Percentiles rank a stretch among this genome's conserved stretches.
These are phyloP conservation scores for Penicillium salamii DNA, from an alignment of 495 filamentous ascomycete genomes.

Conservation along the genomic window DNA sequence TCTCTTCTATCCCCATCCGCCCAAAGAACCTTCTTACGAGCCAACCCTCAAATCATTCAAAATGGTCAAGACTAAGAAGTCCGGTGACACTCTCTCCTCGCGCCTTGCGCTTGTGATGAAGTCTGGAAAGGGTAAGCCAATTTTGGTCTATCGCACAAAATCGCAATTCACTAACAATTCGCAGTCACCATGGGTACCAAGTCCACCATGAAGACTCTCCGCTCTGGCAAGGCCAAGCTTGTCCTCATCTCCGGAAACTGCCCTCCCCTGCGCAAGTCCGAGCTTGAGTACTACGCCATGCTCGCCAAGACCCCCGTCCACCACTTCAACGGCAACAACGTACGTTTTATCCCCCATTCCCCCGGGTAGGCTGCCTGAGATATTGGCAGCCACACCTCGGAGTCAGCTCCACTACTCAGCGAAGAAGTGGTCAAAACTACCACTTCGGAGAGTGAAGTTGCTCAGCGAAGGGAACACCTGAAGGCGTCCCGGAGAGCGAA, in stretches of 20 bases:
- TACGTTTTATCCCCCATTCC: slow-evolving; percentile 50
- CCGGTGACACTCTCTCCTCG: slow-evolving; percentile 85
- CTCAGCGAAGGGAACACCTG: slow-evolving; percentile 42
- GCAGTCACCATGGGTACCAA: slow-evolving; percentile 85
- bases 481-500: slow-evolving; percentile 28
- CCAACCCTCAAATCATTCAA: slow-evolving; percentile 14
- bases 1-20: slow-evolving; percentile 5
- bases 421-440: slow-evolving; percentile 25
- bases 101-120: slow-evolving; percentile 97
- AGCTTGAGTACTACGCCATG: slow-evolving; percentile 94
- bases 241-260: slow-evolving; percentile 87
- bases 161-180: slow-evolving; percentile 6
- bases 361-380: slow-evolving; percentile 4
- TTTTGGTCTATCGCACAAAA: not conserved
- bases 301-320: slow-evolving; percentile 91
- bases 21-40: slow-evolving; percentile 2
- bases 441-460: slow-evolving; percentile 62
- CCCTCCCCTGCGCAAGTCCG: slow-evolving; percentile 90
- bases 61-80: slow-evolving; percentile 85
- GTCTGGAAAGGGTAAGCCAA: slow-evolving; percentile 67
- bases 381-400: slow-evolving; percentile 17
- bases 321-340: slow-evolving; percentile 98
- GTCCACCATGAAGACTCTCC: slow-evolving; percentile 92
- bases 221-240: slow-evolving; percentile 63
- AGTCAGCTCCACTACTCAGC: slow-evolving; percentile 31